A percentile compares a stretch with the other conserved stretches of the same genome.
Conservation (phyloP, 1,284 basidiomycete species). For the Sporisorium sorghi region DNA sequence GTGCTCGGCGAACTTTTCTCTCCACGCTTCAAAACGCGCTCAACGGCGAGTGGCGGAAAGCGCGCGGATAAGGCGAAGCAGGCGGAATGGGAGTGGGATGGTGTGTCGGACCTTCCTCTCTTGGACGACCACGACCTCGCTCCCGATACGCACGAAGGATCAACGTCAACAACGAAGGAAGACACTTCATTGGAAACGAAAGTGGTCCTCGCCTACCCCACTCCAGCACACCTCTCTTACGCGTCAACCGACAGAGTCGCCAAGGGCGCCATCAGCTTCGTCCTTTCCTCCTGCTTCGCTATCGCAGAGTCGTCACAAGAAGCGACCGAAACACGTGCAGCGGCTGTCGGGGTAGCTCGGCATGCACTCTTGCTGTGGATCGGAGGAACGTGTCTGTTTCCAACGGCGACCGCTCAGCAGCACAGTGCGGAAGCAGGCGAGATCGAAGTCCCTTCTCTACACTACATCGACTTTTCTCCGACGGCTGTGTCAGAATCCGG, state of each 20-base stretch:
- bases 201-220: slow-evolving; percentile 16
- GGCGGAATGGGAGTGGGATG: slow-evolving; percentile 67
- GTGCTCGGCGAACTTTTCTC: slow-evolving; percentile 50
- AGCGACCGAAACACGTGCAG: neutral
- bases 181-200: neutral
- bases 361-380: slow-evolving; percentile 38
- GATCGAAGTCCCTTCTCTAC: neutral
- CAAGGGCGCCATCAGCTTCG: slow-evolving; percentile 45
- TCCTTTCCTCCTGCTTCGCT: slow-evolving; percentile 29
- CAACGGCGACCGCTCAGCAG: neutral
- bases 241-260: slow-evolving; percentile 19
- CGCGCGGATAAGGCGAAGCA: neutral
- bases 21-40: slow-evolving; percentile 25
- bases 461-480: slow-evolving; percentile 1
- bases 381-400: slow-evolving; percentile 22
- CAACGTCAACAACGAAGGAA: neutral
- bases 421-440: too few species aligned
- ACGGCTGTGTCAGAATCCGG: neutral
- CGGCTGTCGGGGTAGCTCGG: slow-evolving; percentile 18
- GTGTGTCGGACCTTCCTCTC: slow-evolving; percentile 58
- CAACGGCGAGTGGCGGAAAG: neutral
- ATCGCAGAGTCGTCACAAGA: slow-evolving; percentile 30
- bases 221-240: slow-evolving; percentile 18
- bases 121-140: slow-evolving; percentile 35
- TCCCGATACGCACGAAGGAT: neutral